These are phyloP conservation scores for Aureoboletus auriporus DNA, from an alignment of 768 basidiomycete genomes.

Conservation along the genomic window DNA sequence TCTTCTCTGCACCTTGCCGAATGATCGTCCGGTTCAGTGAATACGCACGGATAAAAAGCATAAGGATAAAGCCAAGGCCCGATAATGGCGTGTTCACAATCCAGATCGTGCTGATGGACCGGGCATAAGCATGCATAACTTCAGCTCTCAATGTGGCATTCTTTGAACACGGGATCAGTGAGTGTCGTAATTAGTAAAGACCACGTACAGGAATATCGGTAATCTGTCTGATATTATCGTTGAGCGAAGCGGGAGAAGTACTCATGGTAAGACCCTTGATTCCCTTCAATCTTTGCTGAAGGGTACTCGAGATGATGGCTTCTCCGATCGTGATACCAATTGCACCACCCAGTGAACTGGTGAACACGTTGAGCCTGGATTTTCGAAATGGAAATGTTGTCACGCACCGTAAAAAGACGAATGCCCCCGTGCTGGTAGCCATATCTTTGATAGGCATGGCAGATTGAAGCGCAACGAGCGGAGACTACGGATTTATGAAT, in stretches of 20 bases:
- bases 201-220: constrained; percentile 15
- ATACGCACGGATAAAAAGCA: constrained; percentile 34
- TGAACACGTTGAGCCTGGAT: not conserved
- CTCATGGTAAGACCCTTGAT: constrained; percentile 28
- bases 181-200: no score
- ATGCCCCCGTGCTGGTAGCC: constrained; percentile 38
- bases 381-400: not conserved
- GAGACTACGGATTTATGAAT: constrained; percentile 13
- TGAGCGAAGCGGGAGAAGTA: constrained; percentile 43
- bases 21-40: constrained; percentile 29
- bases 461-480: constrained; percentile 37
- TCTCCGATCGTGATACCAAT: constrained; percentile 73
- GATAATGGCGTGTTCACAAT: constrained; percentile 32
- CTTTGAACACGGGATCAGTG: constrained; percentile 17
- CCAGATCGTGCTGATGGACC: constrained; percentile 37
- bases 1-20: no score
- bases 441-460: constrained; percentile 45
- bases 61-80: constrained; percentile 29
- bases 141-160: constrained; percentile 25
- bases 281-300: constrained; percentile 11
- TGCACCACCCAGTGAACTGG: constrained; percentile 66
- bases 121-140: constrained; percentile 35
- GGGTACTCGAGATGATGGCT: constrained; percentile 60
- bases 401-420: constrained; percentile 30
- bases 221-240: constrained; percentile 44